Evolutionary conservation across 805 yeast species (phyloP).

Genomic region (Lachancea mirantina): DNA sequence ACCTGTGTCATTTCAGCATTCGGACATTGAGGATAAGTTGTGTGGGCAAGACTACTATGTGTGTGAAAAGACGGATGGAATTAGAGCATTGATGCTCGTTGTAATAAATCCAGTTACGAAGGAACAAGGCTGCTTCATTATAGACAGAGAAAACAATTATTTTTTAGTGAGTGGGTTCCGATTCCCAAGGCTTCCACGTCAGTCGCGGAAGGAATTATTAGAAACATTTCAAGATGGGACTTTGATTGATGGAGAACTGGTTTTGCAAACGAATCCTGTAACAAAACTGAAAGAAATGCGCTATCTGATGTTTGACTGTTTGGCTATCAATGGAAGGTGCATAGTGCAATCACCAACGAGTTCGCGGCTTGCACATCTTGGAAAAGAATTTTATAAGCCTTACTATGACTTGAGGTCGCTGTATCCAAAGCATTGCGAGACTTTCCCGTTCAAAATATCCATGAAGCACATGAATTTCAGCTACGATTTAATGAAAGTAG

Average conservation of each 20-base stretch:
- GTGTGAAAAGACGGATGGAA: slow-evolving; percentile 94
- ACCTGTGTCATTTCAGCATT: slow-evolving; percentile 81
- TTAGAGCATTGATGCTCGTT: slow-evolving; percentile 70
- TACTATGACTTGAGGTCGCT: slow-evolving; percentile 60
- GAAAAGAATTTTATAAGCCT: slow-evolving; percentile 75
- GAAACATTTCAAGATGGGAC: slow-evolving; percentile 75
- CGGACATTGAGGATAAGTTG: slow-evolving; percentile 59
- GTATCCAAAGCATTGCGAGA: slow-evolving; percentile 65
- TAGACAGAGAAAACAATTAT: slow-evolving; percentile 85
- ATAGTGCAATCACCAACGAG: slow-evolving; percentile 66
- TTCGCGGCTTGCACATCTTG: slow-evolving; percentile 80
- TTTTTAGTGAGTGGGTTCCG: slow-evolving; percentile 76
- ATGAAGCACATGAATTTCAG: slow-evolving; percentile 85
- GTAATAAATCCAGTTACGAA: slow-evolving; percentile 56
- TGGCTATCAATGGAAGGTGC: slow-evolving; percentile 70
- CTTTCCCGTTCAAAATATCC: slow-evolving; percentile 79
- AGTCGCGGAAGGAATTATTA: slow-evolving; percentile 27
- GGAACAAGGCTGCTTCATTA: slow-evolving; percentile 83
- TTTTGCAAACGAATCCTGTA: slow-evolving; percentile 52
- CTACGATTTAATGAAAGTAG: slow-evolving; percentile 68
- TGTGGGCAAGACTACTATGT: slow-evolving; percentile 76
- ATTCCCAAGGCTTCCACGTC: slow-evolving; percentile 52
- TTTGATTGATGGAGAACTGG: slow-evolving; percentile 89
- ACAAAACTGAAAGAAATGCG: slow-evolving; percentile 59
- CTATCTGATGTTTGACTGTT: slow-evolving; percentile 84